A percentile compares a stretch with the other conserved stretches of the same genome.
Conservation (phyloP, 2,329 filamentous ascomycete genomes). For the Dendrostoma leiphaemia region DNA sequence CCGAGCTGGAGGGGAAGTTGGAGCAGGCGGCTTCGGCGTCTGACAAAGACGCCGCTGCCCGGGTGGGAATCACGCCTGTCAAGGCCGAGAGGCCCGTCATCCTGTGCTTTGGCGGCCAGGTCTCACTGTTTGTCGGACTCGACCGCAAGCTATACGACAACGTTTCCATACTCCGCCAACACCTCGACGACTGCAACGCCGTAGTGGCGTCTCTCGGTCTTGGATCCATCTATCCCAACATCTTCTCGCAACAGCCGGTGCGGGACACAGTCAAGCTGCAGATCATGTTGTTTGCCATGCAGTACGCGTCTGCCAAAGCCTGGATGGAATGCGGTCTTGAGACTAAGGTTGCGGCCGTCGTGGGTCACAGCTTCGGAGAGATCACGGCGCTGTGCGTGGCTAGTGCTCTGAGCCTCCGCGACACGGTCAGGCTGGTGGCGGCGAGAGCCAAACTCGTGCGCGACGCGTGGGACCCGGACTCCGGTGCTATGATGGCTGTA, state of each 20-base stretch:
- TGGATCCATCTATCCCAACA: slow-evolving; percentile 28
- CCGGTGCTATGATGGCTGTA: slow-evolving; percentile 38
- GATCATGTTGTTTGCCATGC: slow-evolving; percentile 34
- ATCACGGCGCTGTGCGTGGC: slow-evolving; percentile 37
- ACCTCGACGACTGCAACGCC: slow-evolving; percentile 25
- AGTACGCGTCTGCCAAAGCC: slow-evolving; percentile 41
- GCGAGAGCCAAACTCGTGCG: too few relatives aligned
- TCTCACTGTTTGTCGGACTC: slow-evolving; percentile 31
- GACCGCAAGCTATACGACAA: slow-evolving; percentile 29
- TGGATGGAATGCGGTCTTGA: slow-evolving; percentile 40
- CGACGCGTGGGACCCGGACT: slow-evolving; percentile 33
- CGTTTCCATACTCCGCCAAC: slow-evolving; percentile 21
- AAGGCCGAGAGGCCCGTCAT: not conserved
- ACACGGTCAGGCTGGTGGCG: slow-evolving; percentile 27
- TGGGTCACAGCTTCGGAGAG: slow-evolving; percentile 43
- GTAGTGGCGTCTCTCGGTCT: slow-evolving; percentile 18
- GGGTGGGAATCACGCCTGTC: not conserved
- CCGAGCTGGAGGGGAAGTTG: slow-evolving; percentile 22
- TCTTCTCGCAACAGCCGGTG: slow-evolving; percentile 26
- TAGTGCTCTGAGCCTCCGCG: slow-evolving; percentile 29
- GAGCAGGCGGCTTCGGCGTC: not conserved
- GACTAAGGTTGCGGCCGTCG: slow-evolving; percentile 22
- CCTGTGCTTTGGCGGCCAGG: slow-evolving; percentile 20
- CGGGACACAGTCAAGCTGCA: slow-evolving; percentile 25
- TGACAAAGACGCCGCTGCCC: not conserved